These are phyloP conservation scores for Telopea speciosissima DNA, from an alignment of 177 flowering plant species.

Conservation along the genomic window DNA sequence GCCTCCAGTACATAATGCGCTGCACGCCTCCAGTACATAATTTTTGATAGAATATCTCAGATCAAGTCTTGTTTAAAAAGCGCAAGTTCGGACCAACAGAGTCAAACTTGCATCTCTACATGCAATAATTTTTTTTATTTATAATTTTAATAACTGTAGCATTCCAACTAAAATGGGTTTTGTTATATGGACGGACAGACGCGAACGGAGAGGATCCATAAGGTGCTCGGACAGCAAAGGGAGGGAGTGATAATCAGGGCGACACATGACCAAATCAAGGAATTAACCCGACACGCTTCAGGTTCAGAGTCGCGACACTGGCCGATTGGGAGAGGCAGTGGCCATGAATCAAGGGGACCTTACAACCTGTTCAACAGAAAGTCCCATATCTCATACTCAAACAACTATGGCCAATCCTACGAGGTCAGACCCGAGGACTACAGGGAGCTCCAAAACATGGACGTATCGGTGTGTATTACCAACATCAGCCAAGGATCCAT, in stretches of 20 bases:
- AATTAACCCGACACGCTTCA: constrained; percentile 28
- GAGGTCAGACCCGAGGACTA: constrained; percentile 19
- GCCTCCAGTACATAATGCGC: no score
- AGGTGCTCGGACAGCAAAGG: constrained; percentile 31
- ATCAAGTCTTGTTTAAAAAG: no score
- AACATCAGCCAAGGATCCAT: constrained; percentile 52
- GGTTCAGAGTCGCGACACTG: constrained; percentile 9
- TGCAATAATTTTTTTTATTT: no score
- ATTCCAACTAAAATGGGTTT: no score
- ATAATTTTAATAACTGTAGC: no score
- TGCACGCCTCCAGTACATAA: no score
- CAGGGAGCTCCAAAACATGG: constrained; percentile 26
- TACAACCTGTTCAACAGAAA: constrained; percentile 28
- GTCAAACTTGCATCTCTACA: no score
- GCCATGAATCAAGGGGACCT: constrained; percentile 15
- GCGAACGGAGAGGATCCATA: constrained; percentile 23
- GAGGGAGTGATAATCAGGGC: constrained; percentile 35
- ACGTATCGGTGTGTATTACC: constrained; percentile 28
- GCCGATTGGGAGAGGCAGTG: constrained; percentile 31
- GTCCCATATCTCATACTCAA: constrained; percentile 23
- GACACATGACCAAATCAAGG: constrained; percentile 35
- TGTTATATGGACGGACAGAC: no score
- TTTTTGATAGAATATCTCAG: no score
- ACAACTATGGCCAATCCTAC: constrained; percentile 34
- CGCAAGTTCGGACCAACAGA: no score